phyloP scores from a whole-genome alignment of 140 eudicot species.

The Cichorium intybus region DNA sequence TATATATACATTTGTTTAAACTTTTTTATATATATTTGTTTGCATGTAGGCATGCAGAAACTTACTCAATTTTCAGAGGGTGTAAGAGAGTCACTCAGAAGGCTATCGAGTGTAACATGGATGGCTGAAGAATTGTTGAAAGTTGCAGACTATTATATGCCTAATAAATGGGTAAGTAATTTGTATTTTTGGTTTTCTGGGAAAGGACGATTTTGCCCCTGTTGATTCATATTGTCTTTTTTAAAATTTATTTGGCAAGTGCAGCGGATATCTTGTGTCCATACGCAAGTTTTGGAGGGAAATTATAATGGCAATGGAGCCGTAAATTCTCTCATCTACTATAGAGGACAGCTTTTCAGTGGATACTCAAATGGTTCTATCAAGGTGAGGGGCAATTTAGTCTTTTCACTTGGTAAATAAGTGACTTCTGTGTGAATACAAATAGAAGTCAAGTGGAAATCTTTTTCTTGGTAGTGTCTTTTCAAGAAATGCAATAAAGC shows the following conservation, averaged over 20 bases:
- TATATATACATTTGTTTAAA: background rate
- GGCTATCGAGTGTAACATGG: slow-evolving; percentile 73
- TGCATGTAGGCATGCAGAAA: slow-evolving; percentile 68
- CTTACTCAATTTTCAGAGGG: slow-evolving; percentile 75
- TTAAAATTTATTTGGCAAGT: too few species aligned
- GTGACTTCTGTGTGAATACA: background rate
- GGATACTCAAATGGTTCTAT: slow-evolving; percentile 84
- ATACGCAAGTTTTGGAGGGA: slow-evolving; percentile 72
- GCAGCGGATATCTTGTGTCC: slow-evolving; percentile 87
- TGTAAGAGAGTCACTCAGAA: slow-evolving; percentile 79
- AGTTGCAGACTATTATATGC: slow-evolving; percentile 80
- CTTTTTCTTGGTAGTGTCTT: background rate
- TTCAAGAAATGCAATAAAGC: background rate
- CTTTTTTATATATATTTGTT: background rate
- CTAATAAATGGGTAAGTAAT: slow-evolving; percentile 90
- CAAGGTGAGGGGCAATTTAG: slow-evolving; percentile 43
- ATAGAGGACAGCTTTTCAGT: slow-evolving; percentile 62
- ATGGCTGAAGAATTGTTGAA: slow-evolving; percentile 85
- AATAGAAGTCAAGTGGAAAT: background rate
- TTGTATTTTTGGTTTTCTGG: background rate
- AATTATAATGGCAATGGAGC: slow-evolving; percentile 57
- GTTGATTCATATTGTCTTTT: slow-evolving; percentile 18
- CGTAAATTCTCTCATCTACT: slow-evolving; percentile 74
- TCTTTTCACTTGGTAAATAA: background rate
- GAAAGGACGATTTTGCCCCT: background rate